A percentile compares a stretch with the other conserved stretches of the same genome.
These are phyloP conservation scores for Rhododendron simsii DNA, from an alignment of 148 eudicot species.

Conservation along the genomic window DNA sequence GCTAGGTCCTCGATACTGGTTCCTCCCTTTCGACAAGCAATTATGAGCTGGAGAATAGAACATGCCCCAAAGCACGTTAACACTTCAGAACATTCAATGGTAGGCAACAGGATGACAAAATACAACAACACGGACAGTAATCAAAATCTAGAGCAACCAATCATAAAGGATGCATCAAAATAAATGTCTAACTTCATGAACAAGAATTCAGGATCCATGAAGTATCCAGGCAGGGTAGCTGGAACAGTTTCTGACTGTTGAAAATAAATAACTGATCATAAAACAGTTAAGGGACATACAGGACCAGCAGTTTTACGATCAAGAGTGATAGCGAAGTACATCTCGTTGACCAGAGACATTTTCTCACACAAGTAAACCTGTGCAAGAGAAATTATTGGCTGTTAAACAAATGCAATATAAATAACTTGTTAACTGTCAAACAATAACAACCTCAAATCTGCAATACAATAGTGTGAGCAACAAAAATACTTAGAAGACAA, in stretches of 20 bases:
- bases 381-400: not conserved
- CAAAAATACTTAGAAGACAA: not conserved
- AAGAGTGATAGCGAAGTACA: conserved; percentile 97
- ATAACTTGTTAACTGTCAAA: not conserved
- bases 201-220: too few relatives aligned
- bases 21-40: conserved; percentile 93
- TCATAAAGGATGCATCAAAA: conserved; percentile 1
- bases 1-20: conserved; percentile 99
- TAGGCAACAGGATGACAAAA: not conserved
- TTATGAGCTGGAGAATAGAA: conserved; percentile 55
- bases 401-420: not conserved
- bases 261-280: too few relatives aligned
- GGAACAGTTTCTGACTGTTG: too few relatives aligned
- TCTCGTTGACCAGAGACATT: conserved; percentile 79
- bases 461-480: too few relatives aligned
- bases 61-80: not conserved
- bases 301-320: conserved; percentile 90
- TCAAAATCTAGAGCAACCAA: not conserved
- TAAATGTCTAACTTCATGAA: too few relatives aligned
- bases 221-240: too few relatives aligned
- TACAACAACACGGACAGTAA: not conserved
- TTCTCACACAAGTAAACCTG: conserved; percentile 93
- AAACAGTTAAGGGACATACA: conserved; percentile 46
- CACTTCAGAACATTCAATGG: not conserved
- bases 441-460: not conserved